Evolutionary conservation across 495 filamentous ascomycete species (phyloP), one percentile per base, ranked within the genome.

Genomic region (Parachaetomium inaequale): DNA sequence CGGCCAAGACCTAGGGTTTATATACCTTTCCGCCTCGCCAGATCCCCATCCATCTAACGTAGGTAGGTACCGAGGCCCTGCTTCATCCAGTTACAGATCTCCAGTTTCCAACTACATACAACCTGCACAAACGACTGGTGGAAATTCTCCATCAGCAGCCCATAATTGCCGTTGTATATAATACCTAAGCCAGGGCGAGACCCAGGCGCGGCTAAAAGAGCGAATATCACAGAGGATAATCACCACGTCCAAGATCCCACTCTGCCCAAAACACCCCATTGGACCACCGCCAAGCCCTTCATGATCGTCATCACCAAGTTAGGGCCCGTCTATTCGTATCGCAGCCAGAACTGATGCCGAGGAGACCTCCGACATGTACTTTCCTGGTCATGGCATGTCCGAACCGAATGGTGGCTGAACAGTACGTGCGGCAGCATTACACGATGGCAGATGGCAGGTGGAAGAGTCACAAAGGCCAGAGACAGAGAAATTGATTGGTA

Each of bases 401-500:
- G n/a, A n/a, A n/a, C n/a, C n/a, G n/a, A n/a, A n/a, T n/a, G n/a
- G n/a, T 34, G 32, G 5, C 11, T 34, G 6, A 34, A 34, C 6
- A 34, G 11, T 34, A 34, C 32, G 32, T 6, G 32, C 11, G 32
- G 32, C 32, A 34, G 32, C 32, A 34, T 11, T 5, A 40, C 45
- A 26, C 45, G 5, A 46, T 3, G 7, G 42, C 42, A 46, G 42
- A 46, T 17, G n/a, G n/a, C n/a, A n/a, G n/a, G n/a, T n/a, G n/a
- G n/a, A n/a, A n/a, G n/a, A n/a, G 17, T 55, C 17, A 54, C 31
- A 40, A 64, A 29, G 61, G 49, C 61, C 54, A 55, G 51, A 42
- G 58, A 65, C 63, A 68, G 68, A 72, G 57, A 65, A 73, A 73
- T 65, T 68, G 61, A 68, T 70, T 75, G 73, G 70, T 75, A 75